Evolutionary conservation across 352 stramenopile species (phyloP), one percentile per base, ranked within the genome.

Genomic region (Hyaloperonospora brassicae): DNA sequence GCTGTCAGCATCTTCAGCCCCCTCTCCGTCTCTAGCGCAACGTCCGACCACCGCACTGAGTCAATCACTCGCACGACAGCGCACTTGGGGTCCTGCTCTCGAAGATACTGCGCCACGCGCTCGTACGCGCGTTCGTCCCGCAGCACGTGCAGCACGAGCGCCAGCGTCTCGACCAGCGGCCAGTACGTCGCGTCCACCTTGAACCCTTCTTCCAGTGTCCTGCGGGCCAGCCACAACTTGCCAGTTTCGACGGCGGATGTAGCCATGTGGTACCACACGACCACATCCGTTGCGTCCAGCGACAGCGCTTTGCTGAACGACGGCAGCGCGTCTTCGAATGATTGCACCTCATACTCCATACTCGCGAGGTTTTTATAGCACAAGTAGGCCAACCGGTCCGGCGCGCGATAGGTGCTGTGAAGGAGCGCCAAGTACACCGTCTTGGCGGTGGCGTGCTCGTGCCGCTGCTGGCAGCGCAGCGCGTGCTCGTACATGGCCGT

Each of bases 211-310:
- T 90, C 79, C 13, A 90, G 52, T 31, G 73, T 66, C 30, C 66
- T 64, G 1, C 77, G 64, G 1, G 77, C 79, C 17, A 88, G 63
- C 75, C 79, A 87, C 35, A 86, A 38, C 63, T 79, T 76, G 13
- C 73, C 76, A 7, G 73, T 90, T 31, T 76, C 75, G 6, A 87
- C 42, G 1, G 79, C 77, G 1, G 73, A 66, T 17, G 68, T 72
- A 4, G 64, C 76, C 75, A 88, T 81, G 35, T 90, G 72, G 52
- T 63, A 79, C 79, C 79, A 90, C 25, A 90, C 78, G 8, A 87
- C 59, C n/a, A 86, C 79, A 56, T 90, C 79, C 14, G 79, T 85
- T 1, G 57, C 76, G 47, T 90, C 79, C 22, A 86, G 43, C 23
- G 66, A 61, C 11, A 89, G 35, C 14, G 79, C 79, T 21, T 70